Evolutionary conservation across 768 basidiomycete genomes (phyloP).

Genomic region (Termitomyces sp.): DNA sequence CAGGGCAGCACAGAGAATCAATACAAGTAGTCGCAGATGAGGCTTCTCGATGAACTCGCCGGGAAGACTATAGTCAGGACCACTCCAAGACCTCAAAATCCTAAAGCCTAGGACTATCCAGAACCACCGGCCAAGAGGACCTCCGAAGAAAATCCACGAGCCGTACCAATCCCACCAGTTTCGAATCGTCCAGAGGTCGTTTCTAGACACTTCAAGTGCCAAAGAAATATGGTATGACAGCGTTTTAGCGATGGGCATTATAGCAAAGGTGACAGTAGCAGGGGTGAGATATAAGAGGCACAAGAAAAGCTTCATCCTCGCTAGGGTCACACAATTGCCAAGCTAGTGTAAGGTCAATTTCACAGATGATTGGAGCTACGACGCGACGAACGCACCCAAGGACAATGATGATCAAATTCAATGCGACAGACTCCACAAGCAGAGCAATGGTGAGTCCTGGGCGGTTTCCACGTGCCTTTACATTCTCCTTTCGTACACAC

Average conservation of each 20-base stretch:
- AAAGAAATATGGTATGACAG: conserved; percentile 24
- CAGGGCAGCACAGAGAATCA: conserved; percentile 21
- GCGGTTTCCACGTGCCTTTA: conserved; percentile 38
- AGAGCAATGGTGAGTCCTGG: conserved; percentile 42
- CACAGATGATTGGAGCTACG: background rate
- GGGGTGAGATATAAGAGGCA: conserved; percentile 28
- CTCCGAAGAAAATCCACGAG: conserved; percentile 41
- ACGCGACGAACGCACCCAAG: conserved; percentile 31
- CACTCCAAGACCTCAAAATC: conserved; percentile 18
- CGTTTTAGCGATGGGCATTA: conserved; percentile 23
- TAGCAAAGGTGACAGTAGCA: conserved; percentile 22
- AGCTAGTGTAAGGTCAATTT: conserved; percentile 20
- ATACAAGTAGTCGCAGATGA: conserved; percentile 27
- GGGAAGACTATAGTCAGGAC: conserved; percentile 12
- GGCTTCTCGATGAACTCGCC: conserved; percentile 32
- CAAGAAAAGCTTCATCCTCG: conserved; percentile 34
- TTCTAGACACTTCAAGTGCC: conserved; percentile 26
- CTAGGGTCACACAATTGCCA: conserved; percentile 38
- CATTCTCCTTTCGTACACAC: conserved; percentile 32
- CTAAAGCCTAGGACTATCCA: conserved; percentile 31
- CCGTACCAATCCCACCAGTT: conserved; percentile 42
- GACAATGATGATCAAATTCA: conserved; percentile 45
- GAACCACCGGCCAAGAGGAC: conserved; percentile 38
- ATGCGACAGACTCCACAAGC: conserved; percentile 40
- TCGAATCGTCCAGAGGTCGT: conserved; percentile 22